phyloP scores from a whole-genome alignment of 2,329 filamentous ascomycete genomes.

The Bipolaris oryzae region DNA sequence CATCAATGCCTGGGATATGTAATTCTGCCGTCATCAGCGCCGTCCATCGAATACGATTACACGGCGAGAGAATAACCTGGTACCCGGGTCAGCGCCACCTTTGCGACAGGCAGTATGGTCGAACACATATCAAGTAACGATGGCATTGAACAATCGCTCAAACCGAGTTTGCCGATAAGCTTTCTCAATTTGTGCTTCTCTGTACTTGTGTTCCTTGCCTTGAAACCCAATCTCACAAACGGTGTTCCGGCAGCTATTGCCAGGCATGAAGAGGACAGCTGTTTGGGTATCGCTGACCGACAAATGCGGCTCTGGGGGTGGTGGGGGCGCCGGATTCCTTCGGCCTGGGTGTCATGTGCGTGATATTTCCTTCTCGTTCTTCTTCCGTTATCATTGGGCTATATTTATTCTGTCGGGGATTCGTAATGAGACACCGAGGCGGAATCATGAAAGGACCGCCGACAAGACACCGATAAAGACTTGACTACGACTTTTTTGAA shows the following conservation, averaged over 20 bases:
- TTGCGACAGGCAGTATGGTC: background rate
- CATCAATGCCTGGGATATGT: too few species aligned
- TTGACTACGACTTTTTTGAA: background rate
- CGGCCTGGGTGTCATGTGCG: background rate
- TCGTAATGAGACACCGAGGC: background rate
- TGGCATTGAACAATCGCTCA: background rate
- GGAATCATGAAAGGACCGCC: background rate
- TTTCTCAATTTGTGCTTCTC: background rate
- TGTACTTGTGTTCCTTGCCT: background rate
- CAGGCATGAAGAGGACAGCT: background rate
- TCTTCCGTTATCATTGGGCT: background rate
- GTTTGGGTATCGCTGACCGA: background rate
- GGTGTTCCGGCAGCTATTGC: background rate
- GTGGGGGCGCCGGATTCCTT: background rate
- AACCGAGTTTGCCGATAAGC: background rate
- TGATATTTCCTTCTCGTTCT: background rate
- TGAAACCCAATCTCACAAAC: background rate
- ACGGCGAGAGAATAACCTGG: background rate
- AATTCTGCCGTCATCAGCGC: background rate
- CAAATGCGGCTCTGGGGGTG: background rate
- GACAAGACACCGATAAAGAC: slow-evolving; percentile 1
- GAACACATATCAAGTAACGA: background rate
- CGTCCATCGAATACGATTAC: background rate
- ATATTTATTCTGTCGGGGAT: background rate
- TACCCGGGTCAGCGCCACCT: background rate